phyloP scores from a whole-genome alignment of 129 eudicot species.

The Lonicera japonica region DNA sequence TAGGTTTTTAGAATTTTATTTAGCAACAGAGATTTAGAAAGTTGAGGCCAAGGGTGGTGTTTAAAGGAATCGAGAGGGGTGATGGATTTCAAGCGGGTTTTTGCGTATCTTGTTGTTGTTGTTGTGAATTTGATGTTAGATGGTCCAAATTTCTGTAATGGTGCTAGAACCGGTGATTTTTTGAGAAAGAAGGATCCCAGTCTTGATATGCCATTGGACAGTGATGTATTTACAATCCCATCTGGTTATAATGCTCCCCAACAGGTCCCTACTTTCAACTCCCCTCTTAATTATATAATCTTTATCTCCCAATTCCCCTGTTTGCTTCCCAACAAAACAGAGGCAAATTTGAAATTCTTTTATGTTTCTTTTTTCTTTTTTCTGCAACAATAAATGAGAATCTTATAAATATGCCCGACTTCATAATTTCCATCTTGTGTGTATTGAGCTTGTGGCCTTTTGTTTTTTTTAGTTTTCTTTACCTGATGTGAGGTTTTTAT shows the following conservation, averaged over 20 bases:
- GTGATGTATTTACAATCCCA: constrained; percentile 75
- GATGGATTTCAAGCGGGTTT: constrained; percentile 20
- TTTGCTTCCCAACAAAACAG: neutral
- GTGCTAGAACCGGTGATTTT: constrained; percentile 51
- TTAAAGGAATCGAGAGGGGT: neutral
- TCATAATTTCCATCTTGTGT: neutral
- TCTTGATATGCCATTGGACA: constrained; percentile 72
- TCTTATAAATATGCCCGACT: no score
- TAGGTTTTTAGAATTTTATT: no score
- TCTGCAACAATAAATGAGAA: no score
- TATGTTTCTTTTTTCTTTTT: no score
- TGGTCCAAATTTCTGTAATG: constrained; percentile 31
- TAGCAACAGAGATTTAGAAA: neutral
- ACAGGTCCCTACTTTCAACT: constrained; percentile 37
- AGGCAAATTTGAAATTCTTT: no score
- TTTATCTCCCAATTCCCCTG: neutral
- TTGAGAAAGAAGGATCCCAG: constrained; percentile 35
- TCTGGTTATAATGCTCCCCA: constrained; percentile 85
- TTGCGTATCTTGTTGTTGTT: constrained; percentile 13
- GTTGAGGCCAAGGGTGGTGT: no score
- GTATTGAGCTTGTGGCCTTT: neutral
- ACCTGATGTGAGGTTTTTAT: constrained; percentile 1
- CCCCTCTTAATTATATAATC: neutral
- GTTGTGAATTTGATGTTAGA: constrained; percentile 29
- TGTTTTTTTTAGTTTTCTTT: neutral